Evolutionary conservation across 331 rosid genomes (phyloP).

Genomic region (Quercus tomentella): DNA sequence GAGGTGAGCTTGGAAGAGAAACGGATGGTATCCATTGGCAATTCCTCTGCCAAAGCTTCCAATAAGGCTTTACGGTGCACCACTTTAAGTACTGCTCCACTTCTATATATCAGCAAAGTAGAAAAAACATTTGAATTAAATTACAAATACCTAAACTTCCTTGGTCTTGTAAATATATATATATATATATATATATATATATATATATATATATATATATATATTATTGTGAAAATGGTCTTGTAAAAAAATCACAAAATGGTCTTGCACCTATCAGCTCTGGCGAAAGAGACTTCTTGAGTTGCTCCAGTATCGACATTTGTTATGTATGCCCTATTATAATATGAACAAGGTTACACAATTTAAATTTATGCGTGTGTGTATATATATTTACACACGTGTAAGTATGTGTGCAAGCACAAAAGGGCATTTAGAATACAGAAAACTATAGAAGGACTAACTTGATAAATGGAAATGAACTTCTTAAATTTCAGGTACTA

Average conservation of each 20-base stretch:
- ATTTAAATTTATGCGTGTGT: not conserved
- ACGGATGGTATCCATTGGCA: conserved; percentile 13
- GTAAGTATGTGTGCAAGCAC: no score
- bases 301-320: not conserved
- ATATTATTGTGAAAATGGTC: no score
- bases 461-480: no score
- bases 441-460: no score
- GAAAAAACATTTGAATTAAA: no score
- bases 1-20: conserved; percentile 10
- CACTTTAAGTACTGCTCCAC: not conserved
- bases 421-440: no score
- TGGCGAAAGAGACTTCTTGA: not conserved
- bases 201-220: no score
- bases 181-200: no score
- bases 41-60: conserved; percentile 22
- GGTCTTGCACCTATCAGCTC: not conserved
- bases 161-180: no score
- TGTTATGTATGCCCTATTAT: not conserved
- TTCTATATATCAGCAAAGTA: not conserved
- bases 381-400: no score
- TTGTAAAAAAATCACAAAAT: not conserved
- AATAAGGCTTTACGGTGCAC: conserved; percentile 25
- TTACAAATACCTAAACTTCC: no score
- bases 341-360: not conserved
- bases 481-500: no score